phyloP scores from a whole-genome alignment of 129 eudicot species.

The Flaveria brownii region DNA sequence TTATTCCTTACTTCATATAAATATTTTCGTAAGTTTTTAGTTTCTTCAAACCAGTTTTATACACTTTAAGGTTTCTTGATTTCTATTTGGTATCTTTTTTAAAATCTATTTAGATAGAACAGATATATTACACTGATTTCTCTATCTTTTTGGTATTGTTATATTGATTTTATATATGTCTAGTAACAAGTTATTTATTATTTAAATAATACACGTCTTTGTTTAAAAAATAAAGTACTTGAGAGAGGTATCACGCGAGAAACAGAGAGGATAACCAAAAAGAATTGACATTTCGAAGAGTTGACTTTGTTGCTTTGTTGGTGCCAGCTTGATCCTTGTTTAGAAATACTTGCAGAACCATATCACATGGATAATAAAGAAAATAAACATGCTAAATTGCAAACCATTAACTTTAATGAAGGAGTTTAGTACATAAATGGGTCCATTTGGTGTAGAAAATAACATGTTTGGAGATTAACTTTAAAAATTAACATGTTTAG shows the following conservation, averaged over 20 bases:
- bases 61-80: too few species aligned
- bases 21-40: too few species aligned
- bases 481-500: too few species aligned
- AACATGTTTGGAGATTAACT: too few species aligned
- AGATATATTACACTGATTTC: not conserved
- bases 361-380: constrained; percentile 32
- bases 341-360: constrained; percentile 18
- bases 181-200: not conserved
- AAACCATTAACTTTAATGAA: not conserved
- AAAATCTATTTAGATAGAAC: not conserved
- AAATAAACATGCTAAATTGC: not conserved
- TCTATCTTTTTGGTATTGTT: not conserved
- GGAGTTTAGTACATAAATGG: too few species aligned
- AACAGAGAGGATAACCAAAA: constrained; percentile 20
- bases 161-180: not conserved
- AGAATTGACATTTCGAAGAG: constrained; percentile 26
- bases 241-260: constrained; percentile 18
- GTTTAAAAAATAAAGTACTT: not conserved
- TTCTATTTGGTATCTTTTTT: not conserved
- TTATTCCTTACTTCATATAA: not conserved
- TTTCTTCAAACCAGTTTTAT: too few species aligned
- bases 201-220: constrained; percentile 1
- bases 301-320: constrained; percentile 27
- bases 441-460: too few species aligned
- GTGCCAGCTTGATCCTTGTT: constrained; percentile 32